phyloP scores from a whole-genome alignment of 495 filamentous ascomycete genomes.

The Lasiosphaeriaceae sp. region DNA sequence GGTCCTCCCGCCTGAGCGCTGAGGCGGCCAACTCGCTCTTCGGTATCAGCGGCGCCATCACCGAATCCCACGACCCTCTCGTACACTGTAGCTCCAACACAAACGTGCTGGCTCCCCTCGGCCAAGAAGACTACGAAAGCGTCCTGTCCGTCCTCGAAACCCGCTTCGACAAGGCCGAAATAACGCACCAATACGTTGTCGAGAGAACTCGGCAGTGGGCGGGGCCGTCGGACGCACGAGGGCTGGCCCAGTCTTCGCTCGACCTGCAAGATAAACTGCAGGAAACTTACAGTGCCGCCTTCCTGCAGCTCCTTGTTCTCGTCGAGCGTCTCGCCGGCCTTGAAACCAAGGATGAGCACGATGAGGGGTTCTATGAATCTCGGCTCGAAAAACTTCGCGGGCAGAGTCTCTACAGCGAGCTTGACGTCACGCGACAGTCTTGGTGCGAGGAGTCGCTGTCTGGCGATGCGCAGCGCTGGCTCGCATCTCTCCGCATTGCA shows the following conservation, averaged over 20 bases:
- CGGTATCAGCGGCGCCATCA: neutral
- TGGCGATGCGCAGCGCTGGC: conserved; percentile 18
- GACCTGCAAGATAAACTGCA: too few species aligned
- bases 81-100: too few species aligned
- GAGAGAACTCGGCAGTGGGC: neutral
- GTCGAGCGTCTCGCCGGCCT: too few species aligned
- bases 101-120: conserved; percentile 12
- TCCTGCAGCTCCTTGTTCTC: too few species aligned
- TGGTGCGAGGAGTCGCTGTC: conserved; percentile 11
- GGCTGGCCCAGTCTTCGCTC: neutral
- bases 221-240: neutral
- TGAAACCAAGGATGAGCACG: neutral
- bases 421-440: conserved; percentile 3
- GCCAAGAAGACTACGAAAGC: conserved; percentile 7
- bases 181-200: conserved; percentile 9
- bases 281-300: too few species aligned
- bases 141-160: conserved; percentile 8
- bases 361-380: neutral
- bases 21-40: too few species aligned
- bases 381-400: conserved; percentile 16
- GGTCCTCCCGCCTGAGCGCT: conserved; percentile 10
- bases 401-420: neutral
- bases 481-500: conserved; percentile 10
- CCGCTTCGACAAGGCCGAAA: conserved; percentile 6
- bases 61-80: too few species aligned